Conservation (phyloP, 2,329 filamentous ascomycete species). For the Cercospora brassicicola region DNA sequence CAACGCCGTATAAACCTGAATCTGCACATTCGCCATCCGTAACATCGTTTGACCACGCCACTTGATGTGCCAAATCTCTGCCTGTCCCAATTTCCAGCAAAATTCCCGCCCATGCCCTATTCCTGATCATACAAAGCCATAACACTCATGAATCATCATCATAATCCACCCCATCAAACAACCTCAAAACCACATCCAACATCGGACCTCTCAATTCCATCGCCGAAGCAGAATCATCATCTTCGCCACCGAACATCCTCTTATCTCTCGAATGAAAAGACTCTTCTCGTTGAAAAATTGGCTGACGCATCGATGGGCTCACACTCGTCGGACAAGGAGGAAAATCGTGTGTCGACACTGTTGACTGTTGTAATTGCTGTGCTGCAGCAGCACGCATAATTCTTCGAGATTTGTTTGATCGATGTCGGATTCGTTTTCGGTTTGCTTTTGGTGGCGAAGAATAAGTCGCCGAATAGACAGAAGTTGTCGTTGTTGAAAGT, state of each 20-base stretch:
- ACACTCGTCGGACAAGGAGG: neutral
- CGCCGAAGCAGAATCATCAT: slow-evolving; percentile 40
- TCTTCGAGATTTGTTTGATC: slow-evolving; percentile 6
- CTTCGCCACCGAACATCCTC: slow-evolving; percentile 48
- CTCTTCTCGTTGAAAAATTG: neutral
- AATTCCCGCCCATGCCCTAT: neutral
- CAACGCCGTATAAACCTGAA: too few relatives aligned
- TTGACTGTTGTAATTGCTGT: neutral
- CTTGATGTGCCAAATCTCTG: too few relatives aligned
- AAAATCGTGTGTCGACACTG: neutral
- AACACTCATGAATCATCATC: slow-evolving; percentile 29
- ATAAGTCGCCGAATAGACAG: neutral
- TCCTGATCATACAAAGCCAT: neutral
- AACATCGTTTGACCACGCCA: too few relatives aligned
- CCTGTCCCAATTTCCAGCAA: neutral
- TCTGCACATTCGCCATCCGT: too few relatives aligned
- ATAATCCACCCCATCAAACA: slow-evolving; percentile 50
- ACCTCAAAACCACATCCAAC: slow-evolving; percentile 49
- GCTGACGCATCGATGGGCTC: slow-evolving; percentile 14
- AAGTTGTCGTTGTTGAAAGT: neutral
- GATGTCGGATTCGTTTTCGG: slow-evolving; percentile 7
- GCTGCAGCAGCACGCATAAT: neutral
- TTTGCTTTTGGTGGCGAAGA: slow-evolving; percentile 2
- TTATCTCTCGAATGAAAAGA: slow-evolving; percentile 21
- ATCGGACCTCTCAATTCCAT: slow-evolving; percentile 45